A percentile compares a stretch with the other conserved stretches of the same genome.
Conservation (phyloP, 75 land plant genomes). For the Picea sitchensis region DNA sequence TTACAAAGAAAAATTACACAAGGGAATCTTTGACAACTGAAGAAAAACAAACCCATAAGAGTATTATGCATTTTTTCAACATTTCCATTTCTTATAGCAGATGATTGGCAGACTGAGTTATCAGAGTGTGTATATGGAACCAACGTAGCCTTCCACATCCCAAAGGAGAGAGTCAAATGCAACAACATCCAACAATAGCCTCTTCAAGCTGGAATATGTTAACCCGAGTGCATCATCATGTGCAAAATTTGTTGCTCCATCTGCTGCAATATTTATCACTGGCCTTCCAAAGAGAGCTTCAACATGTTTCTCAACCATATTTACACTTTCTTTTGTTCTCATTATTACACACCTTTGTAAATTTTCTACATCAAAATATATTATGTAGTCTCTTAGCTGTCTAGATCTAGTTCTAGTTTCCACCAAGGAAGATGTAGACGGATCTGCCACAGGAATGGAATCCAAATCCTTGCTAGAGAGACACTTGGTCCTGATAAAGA, state of each 20-base stretch:
- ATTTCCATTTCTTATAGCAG: not conserved
- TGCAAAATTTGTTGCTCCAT: conserved; percentile 20
- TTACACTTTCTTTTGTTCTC: conserved; percentile 47
- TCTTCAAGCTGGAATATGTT: conserved; percentile 52
- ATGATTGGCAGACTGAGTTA: conserved; percentile 19
- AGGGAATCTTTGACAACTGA: not conserved
- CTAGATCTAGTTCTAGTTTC: conserved; percentile 12
- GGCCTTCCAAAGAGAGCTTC: conserved; percentile 52
- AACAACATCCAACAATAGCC: conserved; percentile 61
- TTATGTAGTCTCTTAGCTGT: conserved; percentile 40
- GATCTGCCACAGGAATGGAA: conserved; percentile 7
- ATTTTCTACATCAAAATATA: conserved; percentile 47
- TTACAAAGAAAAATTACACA: not conserved
- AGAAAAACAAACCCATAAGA: not conserved
- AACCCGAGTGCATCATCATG: conserved; percentile 25
- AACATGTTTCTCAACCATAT: conserved; percentile 54
- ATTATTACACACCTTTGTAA: conserved; percentile 50
- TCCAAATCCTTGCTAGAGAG: conserved; percentile 17
- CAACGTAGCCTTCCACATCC: conserved; percentile 56
- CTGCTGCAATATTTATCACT: conserved; percentile 12
- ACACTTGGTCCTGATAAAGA: not conserved
- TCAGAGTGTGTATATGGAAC: conserved; percentile 43
- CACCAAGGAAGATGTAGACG: conserved; percentile 8
- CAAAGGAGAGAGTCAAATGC: conserved; percentile 74
- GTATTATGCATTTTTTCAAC: not conserved